Conservation (phyloP, 805 yeast species). For the Wickerhamiella shivajii region DNA sequence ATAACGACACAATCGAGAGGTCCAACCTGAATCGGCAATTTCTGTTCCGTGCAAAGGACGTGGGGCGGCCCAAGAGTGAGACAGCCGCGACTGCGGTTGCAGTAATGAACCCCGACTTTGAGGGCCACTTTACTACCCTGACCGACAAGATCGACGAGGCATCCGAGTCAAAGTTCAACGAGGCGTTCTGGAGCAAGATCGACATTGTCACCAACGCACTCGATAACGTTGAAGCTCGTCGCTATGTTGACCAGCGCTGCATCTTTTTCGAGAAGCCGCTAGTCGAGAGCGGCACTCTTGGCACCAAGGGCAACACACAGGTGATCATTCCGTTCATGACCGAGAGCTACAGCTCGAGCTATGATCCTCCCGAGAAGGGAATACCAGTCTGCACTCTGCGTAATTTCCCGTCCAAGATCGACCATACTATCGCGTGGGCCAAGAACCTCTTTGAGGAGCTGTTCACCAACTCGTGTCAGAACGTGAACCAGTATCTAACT, state of each 20-base stretch:
- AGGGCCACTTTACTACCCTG: slow-evolving; percentile 58
- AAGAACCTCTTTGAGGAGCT: slow-evolving; percentile 86
- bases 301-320: slow-evolving; percentile 97
- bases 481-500: slow-evolving; percentile 75
- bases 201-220: slow-evolving; percentile 93
- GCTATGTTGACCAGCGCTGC: slow-evolving; percentile 94
- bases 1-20: slow-evolving; percentile 88
- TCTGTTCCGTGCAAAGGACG: slow-evolving; percentile 86
- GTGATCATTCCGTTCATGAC: slow-evolving; percentile 88
- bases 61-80: slow-evolving; percentile 80
- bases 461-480: slow-evolving; percentile 82
- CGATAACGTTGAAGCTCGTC: slow-evolving; percentile 95
- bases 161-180: slow-evolving; percentile 75
- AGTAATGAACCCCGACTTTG: slow-evolving; percentile 72
- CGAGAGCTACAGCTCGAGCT: slow-evolving; percentile 89
- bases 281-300: slow-evolving; percentile 92
- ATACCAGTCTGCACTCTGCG: slow-evolving; percentile 95
- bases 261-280: slow-evolving; percentile 82
- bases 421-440: slow-evolving; percentile 99
- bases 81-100: slow-evolving; percentile 77
- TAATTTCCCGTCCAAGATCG: slow-evolving; percentile 95
- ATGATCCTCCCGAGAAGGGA: slow-evolving; percentile 97
- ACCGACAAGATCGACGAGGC: slow-evolving; percentile 89
- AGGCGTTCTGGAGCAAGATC: slow-evolving; percentile 66
- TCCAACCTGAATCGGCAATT: slow-evolving; percentile 95